Conservation (phyloP, 1,284 basidiomycete genomes). For the Erythrobasidium hasegawianum region DNA sequence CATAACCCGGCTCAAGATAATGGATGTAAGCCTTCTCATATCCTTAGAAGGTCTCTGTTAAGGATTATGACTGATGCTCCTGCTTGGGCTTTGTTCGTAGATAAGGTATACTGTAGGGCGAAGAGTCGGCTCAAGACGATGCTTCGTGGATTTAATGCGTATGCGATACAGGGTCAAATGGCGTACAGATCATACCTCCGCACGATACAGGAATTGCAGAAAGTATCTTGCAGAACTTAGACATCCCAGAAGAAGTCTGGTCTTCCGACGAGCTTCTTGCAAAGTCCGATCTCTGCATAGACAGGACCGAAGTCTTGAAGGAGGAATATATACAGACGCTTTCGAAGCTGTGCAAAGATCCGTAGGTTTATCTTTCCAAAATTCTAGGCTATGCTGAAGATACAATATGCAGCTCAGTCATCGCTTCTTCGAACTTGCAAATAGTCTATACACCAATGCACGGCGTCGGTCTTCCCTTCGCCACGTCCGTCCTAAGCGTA, state of each 20-base stretch:
- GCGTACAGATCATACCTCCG: slow-evolving; percentile 67
- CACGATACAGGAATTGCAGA: slow-evolving; percentile 70
- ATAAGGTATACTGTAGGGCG: slow-evolving; percentile 6
- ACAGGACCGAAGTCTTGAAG: slow-evolving; percentile 61
- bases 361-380: slow-evolving; percentile 48
- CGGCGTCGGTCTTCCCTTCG: slow-evolving; percentile 68
- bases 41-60: background rate
- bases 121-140: background rate
- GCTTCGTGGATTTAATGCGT: background rate
- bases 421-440: slow-evolving; percentile 47
- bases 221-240: slow-evolving; percentile 61
- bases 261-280: slow-evolving; percentile 48
- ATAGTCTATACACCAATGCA: slow-evolving; percentile 85
- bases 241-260: slow-evolving; percentile 56
- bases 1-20: slow-evolving; percentile 76
- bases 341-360: slow-evolving; percentile 7
- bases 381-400: slow-evolving; percentile 44
- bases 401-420: slow-evolving; percentile 41
- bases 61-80: background rate
- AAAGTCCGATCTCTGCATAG: slow-evolving; percentile 54
- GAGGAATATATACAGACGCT: slow-evolving; percentile 54
- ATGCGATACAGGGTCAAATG: slow-evolving; percentile 42
- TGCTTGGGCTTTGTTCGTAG: slow-evolving; percentile 12
- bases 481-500: slow-evolving; percentile 57
- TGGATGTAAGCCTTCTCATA: slow-evolving; percentile 62